Evolutionary conservation across 2,329 filamentous ascomycete species (phyloP), one percentile per base, ranked within the genome.

Genomic region (Capronia americana): DNA sequence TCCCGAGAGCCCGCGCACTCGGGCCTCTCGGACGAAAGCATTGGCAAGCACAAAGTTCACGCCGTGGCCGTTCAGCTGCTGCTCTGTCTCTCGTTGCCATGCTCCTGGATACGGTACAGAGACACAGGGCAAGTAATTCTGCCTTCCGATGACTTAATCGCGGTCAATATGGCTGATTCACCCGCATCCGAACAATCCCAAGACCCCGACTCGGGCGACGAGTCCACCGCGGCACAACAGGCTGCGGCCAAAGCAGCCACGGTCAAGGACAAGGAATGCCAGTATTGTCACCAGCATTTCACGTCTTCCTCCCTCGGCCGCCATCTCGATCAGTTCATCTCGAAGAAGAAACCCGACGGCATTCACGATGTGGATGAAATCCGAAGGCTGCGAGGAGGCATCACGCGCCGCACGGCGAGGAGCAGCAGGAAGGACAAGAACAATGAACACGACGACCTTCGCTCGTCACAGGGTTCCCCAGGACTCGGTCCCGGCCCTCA

Each of bases 271-370:
- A 92, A 92, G 76, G 89, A 84, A 70, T 97, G 94, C 77, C 91
- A 90, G 41, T 98, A 92, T 81, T 98, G 94, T 78, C 85, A 88
- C 55, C 92, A 97, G 78, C 85, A 90, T 6, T 98, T 97, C 76
- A 97, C 94, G 17, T 97, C 93, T 1, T 97, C 93, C 17, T 96
- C 92, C 2, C 87, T 98, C 61, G 94, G 94, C 57, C 90, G 94
- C 54, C 94, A 98, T 79, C 88, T 97, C 71, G 94, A 98, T 77
- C 87, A 97, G 46, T 97, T 96, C 78, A 93, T 97, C 74, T 93
- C 93, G 75, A 90, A 93, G 66, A 96, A 93, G 81, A 97, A 97
- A 77, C 92, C 94, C 1, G 94, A 98, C 79, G 93, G 93, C 57
- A 81, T 97, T 54, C 94, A 98, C 79, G 85, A 96, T 80, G 92